A percentile compares a stretch with the other conserved stretches of the same genome.
These are phyloP conservation scores for Flaveria bidentis DNA, from an alignment of 129 eudicot species.

Conservation along the genomic window DNA sequence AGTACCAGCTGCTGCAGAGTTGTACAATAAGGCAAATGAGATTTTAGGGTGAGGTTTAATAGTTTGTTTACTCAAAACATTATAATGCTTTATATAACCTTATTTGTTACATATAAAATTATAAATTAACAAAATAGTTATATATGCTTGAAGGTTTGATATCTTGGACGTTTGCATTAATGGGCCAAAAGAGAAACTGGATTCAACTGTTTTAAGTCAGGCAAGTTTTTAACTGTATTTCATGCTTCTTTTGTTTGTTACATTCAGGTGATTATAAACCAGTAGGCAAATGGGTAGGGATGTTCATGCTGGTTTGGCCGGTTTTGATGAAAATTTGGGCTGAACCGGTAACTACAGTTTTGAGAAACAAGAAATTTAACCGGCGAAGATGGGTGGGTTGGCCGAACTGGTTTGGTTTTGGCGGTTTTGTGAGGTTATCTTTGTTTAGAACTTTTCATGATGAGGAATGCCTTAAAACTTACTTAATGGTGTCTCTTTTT, in stretches of 20 bases:
- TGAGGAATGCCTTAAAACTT: neutral
- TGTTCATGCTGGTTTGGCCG: too few relatives aligned
- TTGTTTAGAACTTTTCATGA: neutral
- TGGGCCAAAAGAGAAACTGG: constrained; percentile 95
- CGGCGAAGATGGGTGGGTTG: too few relatives aligned
- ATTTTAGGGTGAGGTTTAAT: constrained; percentile 68
- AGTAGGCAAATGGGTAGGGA: neutral
- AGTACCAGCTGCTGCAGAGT: constrained; percentile 91
- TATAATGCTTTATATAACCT: constrained; percentile 17
- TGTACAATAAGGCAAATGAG: constrained; percentile 79
- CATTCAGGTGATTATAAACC: neutral
- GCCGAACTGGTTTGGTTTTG: too few relatives aligned
- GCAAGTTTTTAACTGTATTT: constrained; percentile 38
- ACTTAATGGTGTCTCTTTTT: neutral
- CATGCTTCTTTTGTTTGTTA: constrained; percentile 13
- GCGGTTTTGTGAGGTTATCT: neutral
- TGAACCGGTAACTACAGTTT: too few relatives aligned
- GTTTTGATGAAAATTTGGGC: too few relatives aligned
- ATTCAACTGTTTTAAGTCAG: constrained; percentile 92
- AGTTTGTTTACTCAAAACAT: neutral
- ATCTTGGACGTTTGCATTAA: constrained; percentile 81
- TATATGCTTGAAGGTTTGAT: constrained; percentile 68
- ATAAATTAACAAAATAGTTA: neutral
- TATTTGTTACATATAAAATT: neutral
- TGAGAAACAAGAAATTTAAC: too few relatives aligned